Base-by-base conservation (phyloP, 305 asterid species). In the Salvia sclarea region DNA sequence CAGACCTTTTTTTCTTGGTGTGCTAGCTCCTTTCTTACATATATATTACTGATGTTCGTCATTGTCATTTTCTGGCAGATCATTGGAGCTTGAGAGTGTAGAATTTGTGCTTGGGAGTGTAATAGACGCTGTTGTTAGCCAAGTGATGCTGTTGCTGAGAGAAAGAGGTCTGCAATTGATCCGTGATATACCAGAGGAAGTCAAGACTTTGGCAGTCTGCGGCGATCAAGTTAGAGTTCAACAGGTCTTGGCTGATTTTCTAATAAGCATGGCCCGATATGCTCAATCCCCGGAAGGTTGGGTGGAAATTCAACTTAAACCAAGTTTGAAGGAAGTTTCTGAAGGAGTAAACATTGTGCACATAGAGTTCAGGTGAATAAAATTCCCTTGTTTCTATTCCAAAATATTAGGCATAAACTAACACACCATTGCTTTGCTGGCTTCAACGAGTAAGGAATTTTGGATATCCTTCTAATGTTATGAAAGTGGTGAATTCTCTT, bases 121-220 rank as follows among this genome's bases (percentile, higher is more conserved):
- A 18, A 86, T 91, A 60, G 95, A 89, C 68, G 96, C 88, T 49
- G 95, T 89, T 35, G 95, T 91, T 56, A 91, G 96, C 85, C 98
- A 91, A 84, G 90, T 86, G 59, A 85, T 89, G 98, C 20, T 82
- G 65, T 70, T 82, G 76, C 69, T 89, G 65, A 79, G 89, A 72
- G 98, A 86, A 77, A 81, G 88, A 80, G 84, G 83, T 43, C 67
- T 91, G 62, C 95, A 85, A 68, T 68, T 91, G 85, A 82, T 87
- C 63, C 82, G 83, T 16, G 95, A 87, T 56, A 84, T 91, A 70
- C 95, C 98, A 5, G 94, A 87, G 73, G 90, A 84, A 74, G 86
- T 86, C 59, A 91, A 91, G 85, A 84, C 88, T 21, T 75, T 85
- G 53, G 73, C 55, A 0, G 86, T 88, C n/a, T 80, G 28, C 6